A percentile compares a stretch with the other conserved stretches of the same genome.
Evolutionary conservation across 495 filamentous ascomycete species (phyloP).

Genomic region (Aspergillus mulundensis): DNA sequence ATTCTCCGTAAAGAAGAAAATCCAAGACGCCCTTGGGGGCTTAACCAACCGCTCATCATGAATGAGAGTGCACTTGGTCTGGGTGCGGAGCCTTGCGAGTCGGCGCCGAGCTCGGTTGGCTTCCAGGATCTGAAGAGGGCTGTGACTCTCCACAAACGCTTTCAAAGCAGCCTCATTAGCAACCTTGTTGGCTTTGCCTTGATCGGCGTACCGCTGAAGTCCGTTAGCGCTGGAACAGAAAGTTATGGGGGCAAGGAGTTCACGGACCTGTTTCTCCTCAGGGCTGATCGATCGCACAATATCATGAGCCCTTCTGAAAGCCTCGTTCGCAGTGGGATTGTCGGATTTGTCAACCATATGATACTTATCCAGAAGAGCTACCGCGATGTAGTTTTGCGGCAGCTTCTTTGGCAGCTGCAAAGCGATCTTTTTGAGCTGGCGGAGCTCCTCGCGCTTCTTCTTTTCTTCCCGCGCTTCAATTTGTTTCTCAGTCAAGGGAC

Average conservation of each 20-base stretch:
- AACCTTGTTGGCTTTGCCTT: slow-evolving; percentile 34
- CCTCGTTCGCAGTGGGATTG: not conserved
- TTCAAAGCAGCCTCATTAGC: slow-evolving; percentile 43
- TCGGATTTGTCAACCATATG: not conserved
- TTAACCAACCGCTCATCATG: slow-evolving; percentile 60
- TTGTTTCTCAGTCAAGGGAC: slow-evolving; percentile 27
- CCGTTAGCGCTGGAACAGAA: slow-evolving; percentile 8
- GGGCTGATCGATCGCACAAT: slow-evolving; percentile 23
- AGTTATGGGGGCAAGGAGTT: not conserved
- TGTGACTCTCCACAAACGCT: slow-evolving; percentile 57
- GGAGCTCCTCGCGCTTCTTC: slow-evolving; percentile 19
- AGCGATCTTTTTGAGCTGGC: slow-evolving; percentile 29
- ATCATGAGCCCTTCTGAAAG: slow-evolving; percentile 16
- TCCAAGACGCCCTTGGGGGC: slow-evolving; percentile 32
- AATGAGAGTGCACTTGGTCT: slow-evolving; percentile 23
- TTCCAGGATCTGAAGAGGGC: slow-evolving; percentile 50
- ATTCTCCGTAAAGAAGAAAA: slow-evolving; percentile 46
- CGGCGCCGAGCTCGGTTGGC: slow-evolving; percentile 61
- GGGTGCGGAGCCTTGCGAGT: slow-evolving; percentile 34
- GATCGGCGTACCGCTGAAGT: slow-evolving; percentile 39
- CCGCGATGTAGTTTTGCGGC: slow-evolving; percentile 8
- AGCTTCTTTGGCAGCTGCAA: slow-evolving; percentile 31
- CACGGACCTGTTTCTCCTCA: slow-evolving; percentile 36
- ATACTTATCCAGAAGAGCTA: slow-evolving; percentile 25
- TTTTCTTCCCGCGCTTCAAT: slow-evolving; percentile 14